Conservation (phyloP, 768 basidiomycete species). For the Tylopilus intermedius region DNA sequence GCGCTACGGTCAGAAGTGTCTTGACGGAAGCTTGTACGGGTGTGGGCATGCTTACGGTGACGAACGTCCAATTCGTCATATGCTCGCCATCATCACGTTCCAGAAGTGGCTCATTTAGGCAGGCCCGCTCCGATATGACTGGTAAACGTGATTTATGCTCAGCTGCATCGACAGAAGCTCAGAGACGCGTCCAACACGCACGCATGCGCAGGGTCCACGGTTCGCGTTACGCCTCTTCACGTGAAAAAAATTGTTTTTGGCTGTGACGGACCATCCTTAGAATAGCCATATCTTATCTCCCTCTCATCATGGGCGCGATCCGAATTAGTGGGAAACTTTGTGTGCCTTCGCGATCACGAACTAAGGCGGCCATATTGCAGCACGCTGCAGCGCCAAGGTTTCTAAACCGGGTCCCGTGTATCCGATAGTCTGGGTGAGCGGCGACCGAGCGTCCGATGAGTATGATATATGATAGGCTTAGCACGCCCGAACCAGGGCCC, state of each 20-base stretch:
- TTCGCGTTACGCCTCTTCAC: background rate
- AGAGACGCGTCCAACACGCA: background rate
- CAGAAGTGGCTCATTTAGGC: slow-evolving; percentile 1
- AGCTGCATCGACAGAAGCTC: background rate
- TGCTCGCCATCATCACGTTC: background rate
- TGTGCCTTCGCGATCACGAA: background rate
- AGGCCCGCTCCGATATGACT: background rate
- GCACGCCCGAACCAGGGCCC: too few species aligned
- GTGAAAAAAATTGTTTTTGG: background rate
- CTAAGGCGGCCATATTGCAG: too few species aligned
- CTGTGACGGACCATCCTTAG: background rate
- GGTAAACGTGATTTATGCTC: slow-evolving; percentile 11
- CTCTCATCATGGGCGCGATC: background rate
- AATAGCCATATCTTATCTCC: background rate
- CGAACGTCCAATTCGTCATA: slow-evolving; percentile 5
- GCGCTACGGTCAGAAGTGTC: slow-evolving; percentile 1
- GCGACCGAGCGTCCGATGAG: background rate
- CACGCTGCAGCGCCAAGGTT: background rate
- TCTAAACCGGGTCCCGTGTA: background rate
- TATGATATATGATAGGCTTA: background rate
- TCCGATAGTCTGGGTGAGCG: background rate
- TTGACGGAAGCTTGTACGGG: slow-evolving; percentile 1
- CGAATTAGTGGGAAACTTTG: background rate
- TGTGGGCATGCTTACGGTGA: background rate
- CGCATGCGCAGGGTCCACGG: background rate